Evolutionary conservation across 345 rosid species (phyloP).

Genomic region (Psidium friedrichsthalianum): DNA sequence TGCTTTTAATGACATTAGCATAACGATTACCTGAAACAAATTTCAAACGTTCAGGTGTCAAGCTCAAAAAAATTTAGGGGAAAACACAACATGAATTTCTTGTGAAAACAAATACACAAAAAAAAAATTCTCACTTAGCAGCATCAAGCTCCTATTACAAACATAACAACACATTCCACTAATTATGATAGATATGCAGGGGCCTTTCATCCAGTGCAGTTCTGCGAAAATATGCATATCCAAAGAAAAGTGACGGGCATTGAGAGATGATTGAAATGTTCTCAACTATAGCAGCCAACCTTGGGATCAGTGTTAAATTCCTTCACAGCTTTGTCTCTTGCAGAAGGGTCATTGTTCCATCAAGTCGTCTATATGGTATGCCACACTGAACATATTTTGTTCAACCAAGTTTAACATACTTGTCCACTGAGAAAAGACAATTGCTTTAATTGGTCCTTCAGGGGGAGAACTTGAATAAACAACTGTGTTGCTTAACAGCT

Average conservation of each 20-base stretch:
- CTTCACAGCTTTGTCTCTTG: conserved; percentile 80
- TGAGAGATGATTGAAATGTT: background rate
- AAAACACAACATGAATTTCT: background rate
- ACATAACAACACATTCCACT: background rate
- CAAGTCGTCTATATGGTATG: conserved; percentile 74
- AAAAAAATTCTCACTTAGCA: background rate
- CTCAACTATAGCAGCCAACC: conserved; percentile 23
- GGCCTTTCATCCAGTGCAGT: background rate
- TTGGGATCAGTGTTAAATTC: conserved; percentile 69
- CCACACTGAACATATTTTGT: conserved; percentile 30
- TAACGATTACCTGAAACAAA: conserved; percentile 55
- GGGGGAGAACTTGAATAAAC: conserved; percentile 15
- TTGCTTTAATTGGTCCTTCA: conserved; percentile 54
- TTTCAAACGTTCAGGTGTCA: conserved; percentile 2
- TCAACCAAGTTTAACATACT: conserved; percentile 83
- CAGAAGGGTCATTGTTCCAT: conserved; percentile 72
- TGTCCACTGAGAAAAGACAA: conserved; percentile 94
- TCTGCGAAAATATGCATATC: background rate
- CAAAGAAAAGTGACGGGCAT: background rate
- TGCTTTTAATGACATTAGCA: conserved; percentile 95
- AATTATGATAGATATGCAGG: background rate
- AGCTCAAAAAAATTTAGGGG: background rate
- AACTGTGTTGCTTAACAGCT: conserved; percentile 27
- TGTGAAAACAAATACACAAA: background rate
- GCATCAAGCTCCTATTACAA: background rate